A percentile compares a stretch with the other conserved stretches of the same genome.
These are phyloP conservation scores for Pythium periplocum DNA, from an alignment of 352 stramenopile genomes.

Conservation along the genomic window DNA sequence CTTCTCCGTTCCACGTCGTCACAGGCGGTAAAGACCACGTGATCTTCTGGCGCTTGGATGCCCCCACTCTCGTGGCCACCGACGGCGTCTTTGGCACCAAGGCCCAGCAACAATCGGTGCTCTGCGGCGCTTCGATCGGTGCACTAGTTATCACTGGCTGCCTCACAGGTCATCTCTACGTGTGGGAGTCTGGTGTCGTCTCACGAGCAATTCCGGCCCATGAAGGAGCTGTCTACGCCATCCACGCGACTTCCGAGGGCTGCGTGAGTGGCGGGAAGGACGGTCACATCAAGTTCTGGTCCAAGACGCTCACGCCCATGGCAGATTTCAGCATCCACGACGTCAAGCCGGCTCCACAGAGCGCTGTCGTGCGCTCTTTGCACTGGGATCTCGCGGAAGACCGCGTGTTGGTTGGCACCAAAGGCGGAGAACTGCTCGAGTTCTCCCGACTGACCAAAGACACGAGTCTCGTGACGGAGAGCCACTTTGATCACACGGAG, in stretches of 20 bases:
- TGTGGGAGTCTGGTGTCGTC: slow-evolving; percentile 64
- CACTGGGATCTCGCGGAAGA: slow-evolving; percentile 68
- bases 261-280: slow-evolving; percentile 58
- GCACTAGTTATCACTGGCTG: slow-evolving; percentile 49
- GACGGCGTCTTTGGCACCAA: slow-evolving; percentile 62
- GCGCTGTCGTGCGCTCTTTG: slow-evolving; percentile 43
- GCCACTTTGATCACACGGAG: slow-evolving; percentile 43
- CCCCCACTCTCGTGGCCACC: slow-evolving; percentile 40
- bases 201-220: slow-evolving; percentile 56
- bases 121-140: slow-evolving; percentile 58
- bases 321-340: slow-evolving; percentile 59
- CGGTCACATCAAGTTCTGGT: slow-evolving; percentile 73
- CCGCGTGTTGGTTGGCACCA: slow-evolving; percentile 62
- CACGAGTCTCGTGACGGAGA: slow-evolving; percentile 61
- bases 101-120: slow-evolving; percentile 43
- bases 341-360: slow-evolving; percentile 41
- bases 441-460: slow-evolving; percentile 57
- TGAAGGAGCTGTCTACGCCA: slow-evolving; percentile 55
- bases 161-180: slow-evolving; percentile 61
- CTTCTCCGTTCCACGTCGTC: slow-evolving; percentile 41
- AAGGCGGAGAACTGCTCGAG: slow-evolving; percentile 61
- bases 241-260: slow-evolving; percentile 48
- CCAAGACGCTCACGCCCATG: slow-evolving; percentile 33
- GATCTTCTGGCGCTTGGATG: slow-evolving; percentile 62
- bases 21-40: slow-evolving; percentile 65